Base-by-base conservation (phyloP, 495 filamentous ascomycete species). In the Glutinoglossum americanum region DNA sequence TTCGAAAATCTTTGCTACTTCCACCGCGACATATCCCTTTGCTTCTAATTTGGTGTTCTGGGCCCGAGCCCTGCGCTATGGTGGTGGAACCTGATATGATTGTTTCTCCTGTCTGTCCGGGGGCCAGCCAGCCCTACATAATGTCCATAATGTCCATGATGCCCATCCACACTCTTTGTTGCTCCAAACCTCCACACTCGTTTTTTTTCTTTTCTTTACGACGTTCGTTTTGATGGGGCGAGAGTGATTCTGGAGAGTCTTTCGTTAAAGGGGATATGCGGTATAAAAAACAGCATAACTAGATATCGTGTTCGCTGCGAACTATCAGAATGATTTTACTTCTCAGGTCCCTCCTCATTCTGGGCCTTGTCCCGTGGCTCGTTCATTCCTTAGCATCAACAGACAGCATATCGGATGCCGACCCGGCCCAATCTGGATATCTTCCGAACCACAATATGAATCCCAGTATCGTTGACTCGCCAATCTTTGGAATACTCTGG, bases 391-490 rank as follows among this genome's bases (percentile, higher is more conserved):
- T 62, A 13, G 68, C 65, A 26, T 51, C 64, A 26, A 70, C 70
- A 21, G 68, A 72, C 56, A 63, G 58, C 27, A 65, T 67, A 30
- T 63, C 64, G n/a, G 70, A 71, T 66, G 69, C 68, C 23, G 71
- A 73, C 60, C 62, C 65, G 35, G 62, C 65, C 3, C 71, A 72
- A 60, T 69, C 69, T 13, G 70, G 71, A 15, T 74, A 74, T 60
- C 64, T 71, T 11, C 60, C 62, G 35, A 71, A 72, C 60, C 70
- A 73, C 57, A 74, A 74, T 56, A 71, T 74, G 63, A 65, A 74
- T 56, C 72, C 71, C 11, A 63, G 66, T 7, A 64, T 69, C 37
- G 65, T 74, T 27, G 64, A 60, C 11, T 66, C 64, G 9, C 21
- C 68, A 11, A 64, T 60, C 23, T 71, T 71, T 59, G 67, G 69